Percentiles rank a stretch among this genome's conserved stretches.
These are phyloP conservation scores for Sporothrix pallida DNA, from an alignment of 2,329 filamentous ascomycete genomes.

Conservation along the genomic window DNA sequence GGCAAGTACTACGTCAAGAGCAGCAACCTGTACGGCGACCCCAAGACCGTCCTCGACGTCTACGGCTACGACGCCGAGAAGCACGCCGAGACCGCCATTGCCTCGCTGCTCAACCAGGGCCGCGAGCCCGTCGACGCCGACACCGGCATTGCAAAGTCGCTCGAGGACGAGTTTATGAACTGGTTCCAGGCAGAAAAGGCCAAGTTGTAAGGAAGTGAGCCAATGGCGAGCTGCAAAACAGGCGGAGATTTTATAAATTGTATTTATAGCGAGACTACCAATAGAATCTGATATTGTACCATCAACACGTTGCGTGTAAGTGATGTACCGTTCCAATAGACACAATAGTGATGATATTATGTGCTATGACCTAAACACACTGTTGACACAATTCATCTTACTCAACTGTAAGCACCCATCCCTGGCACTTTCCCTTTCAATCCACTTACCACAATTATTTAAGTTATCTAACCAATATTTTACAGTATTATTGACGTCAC, in stretches of 20 bases:
- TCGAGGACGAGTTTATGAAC: constrained; percentile 29
- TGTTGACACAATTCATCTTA: too few relatives aligned
- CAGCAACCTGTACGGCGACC: constrained; percentile 57
- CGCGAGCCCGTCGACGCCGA: constrained; percentile 27
- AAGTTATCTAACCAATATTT: too few relatives aligned
- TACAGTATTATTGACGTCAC: too few relatives aligned
- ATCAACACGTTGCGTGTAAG: too few relatives aligned
- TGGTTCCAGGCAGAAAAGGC: constrained; percentile 30
- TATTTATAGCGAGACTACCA: not conserved
- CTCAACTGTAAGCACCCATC: too few relatives aligned
- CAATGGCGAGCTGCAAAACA: not conserved
- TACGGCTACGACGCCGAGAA: constrained; percentile 56
- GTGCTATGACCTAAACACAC: too few relatives aligned
- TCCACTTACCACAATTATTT: too few relatives aligned
- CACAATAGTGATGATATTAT: too few relatives aligned
- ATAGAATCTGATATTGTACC: not conserved
- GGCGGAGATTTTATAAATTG: not conserved
- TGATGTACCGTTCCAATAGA: too few relatives aligned
- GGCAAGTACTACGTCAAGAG: constrained; percentile 48
- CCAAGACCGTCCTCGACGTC: constrained; percentile 52
- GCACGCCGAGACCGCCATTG: constrained; percentile 35
- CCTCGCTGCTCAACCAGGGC: constrained; percentile 25
- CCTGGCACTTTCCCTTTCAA: too few relatives aligned
- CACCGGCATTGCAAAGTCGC: constrained; percentile 26
- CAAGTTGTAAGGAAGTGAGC: not conserved